Evolutionary conservation across 2,329 filamentous ascomycete species (phyloP), one percentile per base, ranked within the genome.

Genomic region (Botrytis deweyae): DNA sequence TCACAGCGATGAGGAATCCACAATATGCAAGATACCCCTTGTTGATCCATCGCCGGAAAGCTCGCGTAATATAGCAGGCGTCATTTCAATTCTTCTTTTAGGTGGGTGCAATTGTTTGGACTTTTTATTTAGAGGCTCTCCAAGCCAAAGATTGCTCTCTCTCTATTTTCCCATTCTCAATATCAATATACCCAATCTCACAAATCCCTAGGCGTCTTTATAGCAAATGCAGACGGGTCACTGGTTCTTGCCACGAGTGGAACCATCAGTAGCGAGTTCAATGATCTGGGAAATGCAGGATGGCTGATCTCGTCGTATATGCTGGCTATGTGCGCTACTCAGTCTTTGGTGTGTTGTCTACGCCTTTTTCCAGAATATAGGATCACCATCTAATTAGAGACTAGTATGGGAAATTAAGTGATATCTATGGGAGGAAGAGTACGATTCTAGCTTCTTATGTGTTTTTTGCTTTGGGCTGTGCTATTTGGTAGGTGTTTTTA

Each of bases 191-290:
- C 10, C n/a, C 7, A 9, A 29, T 46, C 22, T 40, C 16, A 55
- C 18, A 55, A 5, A n/a, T 29, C 7, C 22, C 7, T 29, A 84
- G 88, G 88, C 8, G 88, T 91, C 18, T 92, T 93, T 76, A 87
- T 92, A 20, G 87, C 87, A 20, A 90, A 90, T 67, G 87, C 87
- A 22, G 91, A 93, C 78, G 82, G 83, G 0, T 90, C 89, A 0
- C 82, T 93, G 0, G 86, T 93, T 0, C 82, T 93, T 46, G 90
- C 91, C 0, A 91, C 90, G 0, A 88, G 91, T 72, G 87, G 87
- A 0, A 84, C 84, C 2, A 89, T 91, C 72, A 86, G 87, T 0
- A 90, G 88, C 38, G 87, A 90, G 72, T 91, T 91, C 76, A 82
- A 87, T 73, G 83, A 85, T 66, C 78, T 91, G 3, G 85, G 84